Evolutionary conservation across 495 filamentous ascomycete genomes (phyloP), one percentile per base, ranked within the genome.

Genomic region (Lineolata rhizophorae): DNA sequence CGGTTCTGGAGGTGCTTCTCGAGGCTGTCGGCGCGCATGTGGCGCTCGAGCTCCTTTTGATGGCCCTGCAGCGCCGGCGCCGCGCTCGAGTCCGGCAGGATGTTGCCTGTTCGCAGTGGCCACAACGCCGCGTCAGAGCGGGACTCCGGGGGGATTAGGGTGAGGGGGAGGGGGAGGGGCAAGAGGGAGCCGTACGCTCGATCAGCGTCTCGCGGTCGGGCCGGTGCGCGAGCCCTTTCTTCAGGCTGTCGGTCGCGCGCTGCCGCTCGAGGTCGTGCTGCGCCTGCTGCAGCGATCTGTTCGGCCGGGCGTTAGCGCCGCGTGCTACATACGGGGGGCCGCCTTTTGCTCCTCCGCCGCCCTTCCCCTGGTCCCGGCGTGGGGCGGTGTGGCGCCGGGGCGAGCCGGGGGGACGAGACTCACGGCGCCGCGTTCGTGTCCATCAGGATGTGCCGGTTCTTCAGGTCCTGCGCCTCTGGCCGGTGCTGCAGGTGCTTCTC

Each of bases 401-500:
- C n/a, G 20, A 4, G 11, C 27, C 9, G 32, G 27, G 37, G 10
- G 20, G 16, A 12, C 28, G 18, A 20, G 15, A 50, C 61, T 21
- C 52, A 78, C 67, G 75, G 75, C 5, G 74, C 74, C 34, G 71
- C 65, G 41, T 60, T 71, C 11, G 67, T 77, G 40, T 78, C 65
- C n/a, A 75, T 56, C 27, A 81, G 50, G 40, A 81, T 81, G 42
- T 81, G 67, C 30, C 67, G 52, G 37, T 77, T 62, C 53, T 76
- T 79, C 31, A 93, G 69, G 37, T 92, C 81, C 45, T 82, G 58
- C 26, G 67, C 60, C 14, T 83, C 76, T 8, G 82, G 82, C 22
- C 82, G 75, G 35, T 66, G 67, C 46, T 73, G 67, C 35, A 91
- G 64, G 44, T 84, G 77, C 43, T 76, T 79, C 54, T 87, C 80